Evolutionary conservation across 768 basidiomycete genomes (phyloP), one percentile per base, ranked within the genome.

Genomic region (Pilatotrama ljubarskyi): DNA sequence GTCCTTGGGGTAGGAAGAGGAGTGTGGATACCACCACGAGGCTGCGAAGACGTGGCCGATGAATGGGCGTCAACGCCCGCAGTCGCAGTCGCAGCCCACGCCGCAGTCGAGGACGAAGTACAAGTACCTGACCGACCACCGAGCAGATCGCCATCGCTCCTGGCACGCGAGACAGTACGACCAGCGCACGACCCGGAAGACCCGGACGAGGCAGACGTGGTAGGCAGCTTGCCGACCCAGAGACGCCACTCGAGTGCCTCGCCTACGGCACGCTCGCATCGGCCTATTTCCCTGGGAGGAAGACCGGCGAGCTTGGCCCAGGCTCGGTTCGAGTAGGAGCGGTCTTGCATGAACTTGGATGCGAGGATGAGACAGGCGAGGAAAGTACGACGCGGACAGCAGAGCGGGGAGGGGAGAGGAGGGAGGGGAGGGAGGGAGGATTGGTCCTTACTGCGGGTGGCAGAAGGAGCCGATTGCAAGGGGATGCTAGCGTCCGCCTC

Each of bases 291-390:
- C 41, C 85, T 77, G 5, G 92, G 85, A 0, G 88, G 84, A 2
- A 98, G 80, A 17, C 94, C 93, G n/a, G 90, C 91, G 6, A 98
- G 82, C 68, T 95, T 94, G 1, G 91, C 90, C 95, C 95, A 97
- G 17, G 95, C 94, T 25, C 86, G 84, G 71, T 97, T 96, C 14
- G 92, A 94, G 67, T 95, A 97, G 42, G 91, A 93, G 51, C 91
- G 87, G 68, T 98, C 95, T 76, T 95, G 93, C 62, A 90, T 85
- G 70, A 95, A 95, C 67, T 98, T 98, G 15, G 90, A 89, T 0
- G 95, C 95, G 51, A 93, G 80, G 56, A 98, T 93, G 41, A 98
- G 77, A 0, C 91, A 86, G 0, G 93, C 93, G 9, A 97, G 79
- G 74, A 98, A 97, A 0, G 93, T 84, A 24, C 95, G 83, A 25